These are phyloP conservation scores for Daldinia concentrica DNA, from an alignment of 495 filamentous ascomycete species.

Conservation along the genomic window DNA sequence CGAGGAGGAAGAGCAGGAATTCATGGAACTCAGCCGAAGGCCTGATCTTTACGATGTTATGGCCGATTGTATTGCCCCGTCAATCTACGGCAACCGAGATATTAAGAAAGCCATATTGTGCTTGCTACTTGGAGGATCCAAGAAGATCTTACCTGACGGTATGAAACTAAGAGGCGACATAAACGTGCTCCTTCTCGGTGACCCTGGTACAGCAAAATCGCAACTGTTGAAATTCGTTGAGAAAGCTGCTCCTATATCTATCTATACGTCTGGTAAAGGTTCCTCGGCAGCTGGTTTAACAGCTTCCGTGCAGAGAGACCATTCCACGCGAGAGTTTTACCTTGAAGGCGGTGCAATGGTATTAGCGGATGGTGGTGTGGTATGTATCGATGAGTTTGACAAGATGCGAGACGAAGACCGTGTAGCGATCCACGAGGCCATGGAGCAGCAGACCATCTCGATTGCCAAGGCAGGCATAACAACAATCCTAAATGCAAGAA, in stretches of 20 bases:
- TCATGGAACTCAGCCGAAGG: constrained; percentile 88
- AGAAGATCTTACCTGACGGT: constrained; percentile 97
- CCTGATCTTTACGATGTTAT: constrained; percentile 93
- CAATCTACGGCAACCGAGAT: constrained; percentile 94
- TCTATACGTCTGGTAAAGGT: constrained; percentile 99
- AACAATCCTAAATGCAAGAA: constrained; percentile 95
- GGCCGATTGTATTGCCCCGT: constrained; percentile 92
- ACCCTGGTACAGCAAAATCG: constrained; percentile 98
- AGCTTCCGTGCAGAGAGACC: constrained; percentile 94
- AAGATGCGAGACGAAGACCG: constrained; percentile 99
- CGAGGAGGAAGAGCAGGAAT: constrained; percentile 97
- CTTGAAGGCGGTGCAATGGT: constrained; percentile 99
- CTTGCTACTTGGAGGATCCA: constrained; percentile 92
- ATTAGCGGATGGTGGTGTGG: constrained; percentile 94
- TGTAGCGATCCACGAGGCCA: constrained; percentile 99
- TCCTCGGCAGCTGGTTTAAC: constrained; percentile 98
- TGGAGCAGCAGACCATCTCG: constrained; percentile 99
- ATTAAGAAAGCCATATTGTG: constrained; percentile 99
- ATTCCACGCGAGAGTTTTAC: constrained; percentile 93
- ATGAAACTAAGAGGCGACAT: constrained; percentile 99
- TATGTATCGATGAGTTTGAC: constrained; percentile 99
- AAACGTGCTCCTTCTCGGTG: constrained; percentile 96
- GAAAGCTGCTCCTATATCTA: constrained; percentile 94
- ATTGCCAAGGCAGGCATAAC: constrained; percentile 99
- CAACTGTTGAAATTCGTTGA: constrained; percentile 98